phyloP scores from a whole-genome alignment of 331 rosid species.

The Stylosanthes scabra region DNA sequence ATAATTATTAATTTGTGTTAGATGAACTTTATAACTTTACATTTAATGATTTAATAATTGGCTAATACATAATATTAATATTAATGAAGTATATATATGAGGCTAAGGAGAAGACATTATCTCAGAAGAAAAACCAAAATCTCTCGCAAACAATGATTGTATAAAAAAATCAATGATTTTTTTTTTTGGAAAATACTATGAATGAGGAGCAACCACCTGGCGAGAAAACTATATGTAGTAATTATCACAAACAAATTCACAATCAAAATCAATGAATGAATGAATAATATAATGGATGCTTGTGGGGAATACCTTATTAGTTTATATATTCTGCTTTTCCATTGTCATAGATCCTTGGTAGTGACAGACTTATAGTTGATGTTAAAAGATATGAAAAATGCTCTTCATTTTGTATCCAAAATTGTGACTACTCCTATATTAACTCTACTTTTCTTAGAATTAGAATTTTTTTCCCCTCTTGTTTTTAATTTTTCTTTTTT shows the following conservation, averaged over 20 bases:
- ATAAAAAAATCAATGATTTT: constrained; percentile 30
- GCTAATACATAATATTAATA: no score
- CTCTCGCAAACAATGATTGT: background rate
- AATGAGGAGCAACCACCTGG: constrained; percentile 18
- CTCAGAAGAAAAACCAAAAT: background rate
- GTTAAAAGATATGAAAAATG: background rate
- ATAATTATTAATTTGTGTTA: no score
- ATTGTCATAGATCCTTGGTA: background rate
- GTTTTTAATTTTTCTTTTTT: no score
- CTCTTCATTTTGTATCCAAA: no score
- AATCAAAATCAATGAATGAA: background rate
- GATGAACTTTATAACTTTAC: no score
- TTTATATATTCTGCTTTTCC: background rate
- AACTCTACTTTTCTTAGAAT: background rate
- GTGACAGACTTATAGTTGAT: constrained; percentile 1
- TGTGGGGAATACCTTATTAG: constrained; percentile 21
- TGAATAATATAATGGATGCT: constrained; percentile 3
- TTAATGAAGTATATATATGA: background rate
- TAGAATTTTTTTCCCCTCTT: no score
- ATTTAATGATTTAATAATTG: no score
- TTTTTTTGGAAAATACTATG: background rate
- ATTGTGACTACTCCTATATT: no score
- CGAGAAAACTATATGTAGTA: background rate
- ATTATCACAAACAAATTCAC: background rate
- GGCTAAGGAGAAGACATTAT: background rate